phyloP scores from a whole-genome alignment of 306 rosid species.

The cucumber (Cucumis sativus) region DNA sequence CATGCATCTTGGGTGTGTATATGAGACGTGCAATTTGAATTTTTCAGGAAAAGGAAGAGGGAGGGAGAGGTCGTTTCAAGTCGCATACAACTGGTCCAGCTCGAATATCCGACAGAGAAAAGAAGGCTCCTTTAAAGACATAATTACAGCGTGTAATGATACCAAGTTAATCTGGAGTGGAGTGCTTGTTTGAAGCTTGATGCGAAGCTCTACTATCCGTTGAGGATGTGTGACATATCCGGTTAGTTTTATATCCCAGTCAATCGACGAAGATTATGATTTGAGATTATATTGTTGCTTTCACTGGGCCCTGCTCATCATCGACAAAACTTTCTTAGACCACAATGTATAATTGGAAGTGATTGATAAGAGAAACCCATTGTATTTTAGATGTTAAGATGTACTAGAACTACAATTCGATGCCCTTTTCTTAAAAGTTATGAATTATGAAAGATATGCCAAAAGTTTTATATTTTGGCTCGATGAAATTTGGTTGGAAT shows the following conservation, averaged over 20 bases:
- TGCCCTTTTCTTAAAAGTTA: not conserved
- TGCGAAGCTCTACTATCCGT: not conserved
- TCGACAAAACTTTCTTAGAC: not conserved
- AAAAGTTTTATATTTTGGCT: not conserved
- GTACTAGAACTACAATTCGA: not conserved
- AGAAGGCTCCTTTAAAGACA: constrained; percentile 89
- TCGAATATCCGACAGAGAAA: constrained; percentile 89
- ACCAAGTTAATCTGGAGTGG: constrained; percentile 10
- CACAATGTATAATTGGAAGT: constrained; percentile 3
- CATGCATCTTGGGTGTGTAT: not conserved
- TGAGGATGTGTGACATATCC: not conserved
- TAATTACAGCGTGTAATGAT: constrained; percentile 10
- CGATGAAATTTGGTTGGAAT: not conserved
- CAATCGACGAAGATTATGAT: not conserved
- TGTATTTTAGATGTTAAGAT: not conserved
- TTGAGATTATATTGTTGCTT: not conserved
- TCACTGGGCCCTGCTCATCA: not conserved
- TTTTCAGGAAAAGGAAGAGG: constrained; percentile 78
- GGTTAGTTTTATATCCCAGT: not conserved
- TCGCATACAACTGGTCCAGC: constrained; percentile 89
- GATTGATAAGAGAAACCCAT: constrained; percentile 2
- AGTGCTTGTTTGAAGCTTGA: constrained; percentile 10
- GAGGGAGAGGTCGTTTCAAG: constrained; percentile 93
- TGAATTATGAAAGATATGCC: constrained; percentile 1
- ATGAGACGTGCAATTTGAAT: not conserved